Evolutionary conservation across 352 stramenopile genomes (phyloP), one percentile per base, ranked within the genome.

Genomic region (Peronospora destructor): DNA sequence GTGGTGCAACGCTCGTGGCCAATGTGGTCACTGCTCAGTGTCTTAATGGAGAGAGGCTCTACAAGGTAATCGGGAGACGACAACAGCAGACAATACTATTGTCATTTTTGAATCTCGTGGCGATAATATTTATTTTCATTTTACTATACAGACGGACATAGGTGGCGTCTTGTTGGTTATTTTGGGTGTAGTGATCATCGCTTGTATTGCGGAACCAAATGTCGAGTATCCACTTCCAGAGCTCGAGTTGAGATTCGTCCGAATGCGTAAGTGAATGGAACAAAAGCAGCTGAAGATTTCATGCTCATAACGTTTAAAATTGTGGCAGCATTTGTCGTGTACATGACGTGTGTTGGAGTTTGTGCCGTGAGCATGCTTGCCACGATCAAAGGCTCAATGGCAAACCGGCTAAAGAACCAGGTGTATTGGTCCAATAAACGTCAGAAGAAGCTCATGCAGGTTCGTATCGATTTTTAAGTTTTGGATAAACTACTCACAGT

Each of bases 1-100:
- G 84, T 13, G 84, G 85, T 7, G 77, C 84, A 5, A 96, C 87
- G 26, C 73, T 96, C 26, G 70, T 96, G 25, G 75, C 85, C 9
- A 96, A 96, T 59, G 84, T 95, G 8, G 57, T 95, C 37, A 89
- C 84, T 7, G 87, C 84, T 4, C 73, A 92, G 51, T 90, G 83
- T 61, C 56, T 94, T 33, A 93, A 95, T 59, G 66, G 74, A 17
- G 85, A 96, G 53, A 64, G 61, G 21, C 62, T 91, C 2, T 85
- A 84, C 37, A 53, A 68, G 68, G 78, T 85, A n/a, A 33, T 32
- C 6, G 28, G 10, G 11, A 35, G 30, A 35, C 11, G 4, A 34
- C 2, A 1, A 6, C 1, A 6, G 30, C 3, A 6, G 30, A 35
- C 10, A 44, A 30, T 28, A 17, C 1, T 32, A 16, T 44, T 3